These are phyloP conservation scores for Mucor irregularis DNA, from an alignment of 371 early-diverging fungal species.

Conservation along the genomic window DNA sequence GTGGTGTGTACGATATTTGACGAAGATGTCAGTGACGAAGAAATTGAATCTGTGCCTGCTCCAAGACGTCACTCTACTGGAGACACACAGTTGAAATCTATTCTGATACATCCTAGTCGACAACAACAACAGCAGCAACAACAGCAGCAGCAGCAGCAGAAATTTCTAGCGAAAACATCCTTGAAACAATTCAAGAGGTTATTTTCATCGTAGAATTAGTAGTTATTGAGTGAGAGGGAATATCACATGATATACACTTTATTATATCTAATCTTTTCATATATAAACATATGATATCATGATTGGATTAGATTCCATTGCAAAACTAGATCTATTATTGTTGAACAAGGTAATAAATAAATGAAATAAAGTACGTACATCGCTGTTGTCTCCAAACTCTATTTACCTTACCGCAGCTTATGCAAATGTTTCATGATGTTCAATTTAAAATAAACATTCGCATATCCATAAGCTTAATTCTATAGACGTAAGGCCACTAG, in stretches of 20 bases:
- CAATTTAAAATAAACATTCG: too few species aligned
- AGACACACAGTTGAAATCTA: conserved; percentile 6
- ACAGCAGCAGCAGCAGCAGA: not conserved
- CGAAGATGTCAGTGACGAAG: conserved; percentile 4
- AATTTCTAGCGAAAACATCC: conserved; percentile 1
- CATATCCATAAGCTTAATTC: too few species aligned
- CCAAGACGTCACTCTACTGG: conserved; percentile 26
- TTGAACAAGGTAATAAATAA: not conserved
- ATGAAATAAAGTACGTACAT: too few species aligned
- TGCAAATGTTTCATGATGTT: too few species aligned
- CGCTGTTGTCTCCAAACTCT: too few species aligned
- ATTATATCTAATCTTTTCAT: too few species aligned
- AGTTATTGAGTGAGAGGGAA: not conserved
- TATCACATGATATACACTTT: too few species aligned
- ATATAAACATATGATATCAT: too few species aligned
- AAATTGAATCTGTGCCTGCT: not conserved
- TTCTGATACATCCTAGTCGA: conserved; percentile 34
- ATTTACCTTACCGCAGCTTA: too few species aligned
- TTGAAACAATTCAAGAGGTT: conserved; percentile 17
- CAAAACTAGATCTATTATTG: too few species aligned
- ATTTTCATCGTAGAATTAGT: not conserved
- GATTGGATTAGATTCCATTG: too few species aligned
- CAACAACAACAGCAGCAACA: conserved; percentile 41
- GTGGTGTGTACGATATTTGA: conserved; percentile 30
- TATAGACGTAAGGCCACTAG: too few species aligned